These are phyloP conservation scores for Borovskyia barvae DNA, from an alignment of 208 protist species.

Conservation along the genomic window DNA sequence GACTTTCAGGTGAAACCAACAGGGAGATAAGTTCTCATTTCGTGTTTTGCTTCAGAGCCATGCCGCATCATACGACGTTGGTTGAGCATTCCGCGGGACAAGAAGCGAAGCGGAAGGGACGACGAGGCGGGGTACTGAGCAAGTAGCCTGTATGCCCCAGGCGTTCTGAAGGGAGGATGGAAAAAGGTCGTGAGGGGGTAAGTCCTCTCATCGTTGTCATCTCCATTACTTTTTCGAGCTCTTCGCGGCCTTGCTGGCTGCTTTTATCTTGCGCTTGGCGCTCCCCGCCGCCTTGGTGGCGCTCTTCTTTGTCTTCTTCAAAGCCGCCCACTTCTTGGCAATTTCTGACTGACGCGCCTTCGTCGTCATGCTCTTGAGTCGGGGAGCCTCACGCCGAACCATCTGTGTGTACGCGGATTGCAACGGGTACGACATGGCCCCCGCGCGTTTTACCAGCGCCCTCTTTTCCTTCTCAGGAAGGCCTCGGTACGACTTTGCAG, in stretches of 20 bases:
- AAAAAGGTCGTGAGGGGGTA: no score
- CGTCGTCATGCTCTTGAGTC: conserved; percentile 17
- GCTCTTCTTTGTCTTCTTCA: conserved; percentile 18
- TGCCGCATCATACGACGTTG: no score
- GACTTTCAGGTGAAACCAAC: no score
- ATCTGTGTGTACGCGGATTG: conserved; percentile 56
- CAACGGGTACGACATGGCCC: conserved; percentile 28
- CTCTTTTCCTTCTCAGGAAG: conserved; percentile 33
- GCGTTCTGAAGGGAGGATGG: no score
- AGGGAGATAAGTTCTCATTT: no score
- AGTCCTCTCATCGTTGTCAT: no score
- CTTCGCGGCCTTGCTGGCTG: conserved; percentile 15
- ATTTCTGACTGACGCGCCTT: conserved; percentile 1
- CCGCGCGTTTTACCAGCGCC: conserved; percentile 37
- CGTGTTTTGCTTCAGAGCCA: no score
- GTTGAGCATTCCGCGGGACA: no score
- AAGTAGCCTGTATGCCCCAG: no score
- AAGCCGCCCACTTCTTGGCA: conserved; percentile 12
- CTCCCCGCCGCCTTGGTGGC: conserved; percentile 7
- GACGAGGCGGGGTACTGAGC: no score
- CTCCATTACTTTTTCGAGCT: background rate
- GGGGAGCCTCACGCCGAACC: conserved; percentile 40
- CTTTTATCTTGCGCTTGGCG: conserved; percentile 29
- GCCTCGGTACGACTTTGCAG: conserved; percentile 37
- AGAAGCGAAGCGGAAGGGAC: no score